A percentile compares a stretch with the other conserved stretches of the same genome.
Evolutionary conservation across 495 filamentous ascomycete species (phyloP).

Genomic region (Penicillium subrubescens): DNA sequence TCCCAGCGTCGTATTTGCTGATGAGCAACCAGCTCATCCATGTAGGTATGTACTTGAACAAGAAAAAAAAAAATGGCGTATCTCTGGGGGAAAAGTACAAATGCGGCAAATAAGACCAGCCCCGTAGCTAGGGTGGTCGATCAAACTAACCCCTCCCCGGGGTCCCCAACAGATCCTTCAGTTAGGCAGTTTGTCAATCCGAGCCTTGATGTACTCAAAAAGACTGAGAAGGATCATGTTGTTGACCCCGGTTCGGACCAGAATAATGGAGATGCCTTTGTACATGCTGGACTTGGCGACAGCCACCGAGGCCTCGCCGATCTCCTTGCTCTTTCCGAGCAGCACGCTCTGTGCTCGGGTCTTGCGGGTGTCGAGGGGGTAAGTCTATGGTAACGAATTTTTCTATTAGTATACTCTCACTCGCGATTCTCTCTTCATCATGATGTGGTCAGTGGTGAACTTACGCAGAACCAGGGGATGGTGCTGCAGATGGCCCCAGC

Average conservation of each 20-base stretch:
- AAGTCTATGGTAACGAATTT: constrained; percentile 34
- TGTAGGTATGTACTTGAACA: constrained; percentile 29
- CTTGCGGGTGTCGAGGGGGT: constrained; percentile 52
- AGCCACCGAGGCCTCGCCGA: constrained; percentile 46
- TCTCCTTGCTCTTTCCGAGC: constrained; percentile 46
- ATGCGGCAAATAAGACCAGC: constrained; percentile 11
- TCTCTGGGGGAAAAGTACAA: not conserved
- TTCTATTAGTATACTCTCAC: not conserved
- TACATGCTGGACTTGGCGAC: constrained; percentile 53
- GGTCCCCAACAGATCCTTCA: constrained; percentile 5
- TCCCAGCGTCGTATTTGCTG: constrained; percentile 26
- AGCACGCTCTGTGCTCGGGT: constrained; percentile 52
- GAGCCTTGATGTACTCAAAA: constrained; percentile 48
- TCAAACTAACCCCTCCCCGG: not conserved
- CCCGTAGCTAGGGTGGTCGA: not conserved
- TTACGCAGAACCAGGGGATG: constrained; percentile 51
- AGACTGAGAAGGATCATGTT: constrained; percentile 54
- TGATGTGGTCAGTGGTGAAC: constrained; percentile 13
- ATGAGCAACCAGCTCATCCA: constrained; percentile 27
- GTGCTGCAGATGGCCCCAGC: constrained; percentile 52
- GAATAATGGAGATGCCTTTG: constrained; percentile 50
- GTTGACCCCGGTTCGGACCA: constrained; percentile 50
- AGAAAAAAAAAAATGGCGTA: constrained; percentile 3
- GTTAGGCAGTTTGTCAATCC: constrained; percentile 40
- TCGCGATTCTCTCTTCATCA: not conserved